Percentiles rank a stretch among this genome's conserved stretches.
phyloP scores from a whole-genome alignment of 805 yeast species.

The Kuraishia molischiana region DNA sequence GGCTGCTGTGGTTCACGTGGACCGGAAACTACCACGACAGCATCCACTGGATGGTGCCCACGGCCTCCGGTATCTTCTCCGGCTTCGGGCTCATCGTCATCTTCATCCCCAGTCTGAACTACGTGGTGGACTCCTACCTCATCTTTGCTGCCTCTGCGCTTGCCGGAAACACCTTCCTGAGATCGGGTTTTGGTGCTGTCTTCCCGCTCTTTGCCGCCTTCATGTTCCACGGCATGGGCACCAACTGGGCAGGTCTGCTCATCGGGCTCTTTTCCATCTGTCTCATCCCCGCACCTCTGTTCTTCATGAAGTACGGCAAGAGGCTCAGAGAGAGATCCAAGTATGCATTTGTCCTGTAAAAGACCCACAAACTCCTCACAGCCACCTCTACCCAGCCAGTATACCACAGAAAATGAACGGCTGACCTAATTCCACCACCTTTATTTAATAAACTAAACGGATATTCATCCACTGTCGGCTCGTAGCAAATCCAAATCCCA shows the following conservation, averaged over 20 bases:
- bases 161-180: conserved; percentile 63
- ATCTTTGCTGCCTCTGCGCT: conserved; percentile 70
- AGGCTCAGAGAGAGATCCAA: conserved; percentile 45
- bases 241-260: conserved; percentile 72
- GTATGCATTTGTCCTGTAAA: conserved; percentile 32
- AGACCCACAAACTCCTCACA: too few relatives aligned
- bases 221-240: conserved; percentile 62
- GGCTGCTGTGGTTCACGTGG: conserved; percentile 85
- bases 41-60: conserved; percentile 80
- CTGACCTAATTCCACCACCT: too few relatives aligned
- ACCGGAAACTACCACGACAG: conserved; percentile 62
- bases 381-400: too few relatives aligned
- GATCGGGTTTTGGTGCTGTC: conserved; percentile 60
- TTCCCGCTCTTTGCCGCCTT: conserved; percentile 65
- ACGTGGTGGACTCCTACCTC: conserved; percentile 63
- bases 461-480: too few relatives aligned
- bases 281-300: conserved; percentile 59
- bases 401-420: too few relatives aligned
- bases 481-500: too few relatives aligned
- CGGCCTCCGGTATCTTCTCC: conserved; percentile 50
- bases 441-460: too few relatives aligned
- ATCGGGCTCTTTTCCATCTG: conserved; percentile 51
- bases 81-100: conserved; percentile 63
- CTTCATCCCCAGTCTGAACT: conserved; percentile 61
- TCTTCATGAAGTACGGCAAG: conserved; percentile 53